phyloP scores from a whole-genome alignment of 2,329 filamentous ascomycete species.

The Aspergillus japonicus region DNA sequence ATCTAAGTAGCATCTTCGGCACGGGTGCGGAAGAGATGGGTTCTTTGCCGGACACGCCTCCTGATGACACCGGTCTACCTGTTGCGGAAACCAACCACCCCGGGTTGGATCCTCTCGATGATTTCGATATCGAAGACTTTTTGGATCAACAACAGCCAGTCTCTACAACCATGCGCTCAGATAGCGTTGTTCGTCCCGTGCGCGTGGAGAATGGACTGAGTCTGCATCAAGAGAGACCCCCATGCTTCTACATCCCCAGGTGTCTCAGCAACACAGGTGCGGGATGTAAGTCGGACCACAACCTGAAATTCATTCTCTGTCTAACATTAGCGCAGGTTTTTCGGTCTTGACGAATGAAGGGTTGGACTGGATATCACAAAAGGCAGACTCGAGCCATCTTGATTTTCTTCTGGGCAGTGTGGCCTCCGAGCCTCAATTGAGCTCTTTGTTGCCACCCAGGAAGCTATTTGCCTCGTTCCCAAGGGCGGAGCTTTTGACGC shows the following conservation, averaged over 20 bases:
- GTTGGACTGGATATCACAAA: constrained; percentile 16
- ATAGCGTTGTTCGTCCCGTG: not conserved
- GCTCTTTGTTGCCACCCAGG: constrained; percentile 14
- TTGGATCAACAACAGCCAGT: not conserved
- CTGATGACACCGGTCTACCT: not conserved
- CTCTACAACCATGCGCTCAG: not conserved
- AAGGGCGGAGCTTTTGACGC: not conserved
- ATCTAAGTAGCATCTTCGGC: constrained; percentile 13
- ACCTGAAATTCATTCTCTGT: not conserved
- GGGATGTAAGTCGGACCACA: constrained; percentile 6
- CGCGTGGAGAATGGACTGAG: not conserved
- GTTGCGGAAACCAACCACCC: not conserved
- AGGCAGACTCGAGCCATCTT: constrained; percentile 4
- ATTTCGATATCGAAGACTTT: not conserved
- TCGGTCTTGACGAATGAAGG: constrained; percentile 13
- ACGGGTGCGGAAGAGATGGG: constrained; percentile 1
- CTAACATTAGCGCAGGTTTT: constrained; percentile 9
- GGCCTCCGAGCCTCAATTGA: constrained; percentile 1
- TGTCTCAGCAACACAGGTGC: constrained; percentile 9
- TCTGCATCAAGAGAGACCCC: not conserved
- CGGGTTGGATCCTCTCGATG: not conserved
- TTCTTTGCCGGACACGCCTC: not conserved
- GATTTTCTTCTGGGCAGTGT: not conserved
- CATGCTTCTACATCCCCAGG: constrained; percentile 13
- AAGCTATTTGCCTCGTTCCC: constrained; percentile 5